Conservation (phyloP, 208 protist genomes). For the Crithidia sp. region DNA sequence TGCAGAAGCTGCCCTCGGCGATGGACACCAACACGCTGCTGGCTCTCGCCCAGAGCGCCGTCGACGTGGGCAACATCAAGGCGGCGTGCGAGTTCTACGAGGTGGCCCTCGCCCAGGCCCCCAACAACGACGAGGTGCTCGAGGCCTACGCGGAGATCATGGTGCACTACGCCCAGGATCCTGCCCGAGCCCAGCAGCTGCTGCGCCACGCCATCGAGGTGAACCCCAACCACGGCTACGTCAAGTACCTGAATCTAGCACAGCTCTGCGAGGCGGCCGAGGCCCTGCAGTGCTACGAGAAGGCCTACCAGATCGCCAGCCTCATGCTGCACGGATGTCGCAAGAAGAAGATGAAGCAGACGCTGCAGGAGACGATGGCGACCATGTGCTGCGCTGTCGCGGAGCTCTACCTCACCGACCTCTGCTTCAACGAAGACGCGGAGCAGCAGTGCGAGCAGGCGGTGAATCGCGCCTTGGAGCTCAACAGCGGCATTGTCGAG, state of each 20-base stretch:
- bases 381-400: conserved; percentile 88
- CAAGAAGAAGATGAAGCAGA: conserved; percentile 58
- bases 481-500: conserved; percentile 69
- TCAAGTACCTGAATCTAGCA: conserved; percentile 93
- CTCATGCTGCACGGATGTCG: conserved; percentile 53
- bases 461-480: conserved; percentile 53
- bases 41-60: conserved; percentile 82
- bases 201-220: conserved; percentile 87
- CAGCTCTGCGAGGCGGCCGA: conserved; percentile 84
- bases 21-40: conserved; percentile 80
- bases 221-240: conserved; percentile 78
- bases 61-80: conserved; percentile 82
- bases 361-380: conserved; percentile 77
- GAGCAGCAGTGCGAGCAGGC: conserved; percentile 83
- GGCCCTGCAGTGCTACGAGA: conserved; percentile 82
- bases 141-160: conserved; percentile 93
- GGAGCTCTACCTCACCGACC: conserved; percentile 91
- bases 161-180: conserved; percentile 83
- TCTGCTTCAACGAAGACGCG: conserved; percentile 85
- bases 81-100: conserved; percentile 90
- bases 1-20: neutral
- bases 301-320: conserved; percentile 73
- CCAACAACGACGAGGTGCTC: conserved; percentile 90
- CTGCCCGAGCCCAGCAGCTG: conserved; percentile 78
- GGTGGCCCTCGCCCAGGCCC: conserved; percentile 62